Evolutionary conservation across 495 filamentous ascomycete species (phyloP).

Genomic region (Neurospora sublineolata): DNA sequence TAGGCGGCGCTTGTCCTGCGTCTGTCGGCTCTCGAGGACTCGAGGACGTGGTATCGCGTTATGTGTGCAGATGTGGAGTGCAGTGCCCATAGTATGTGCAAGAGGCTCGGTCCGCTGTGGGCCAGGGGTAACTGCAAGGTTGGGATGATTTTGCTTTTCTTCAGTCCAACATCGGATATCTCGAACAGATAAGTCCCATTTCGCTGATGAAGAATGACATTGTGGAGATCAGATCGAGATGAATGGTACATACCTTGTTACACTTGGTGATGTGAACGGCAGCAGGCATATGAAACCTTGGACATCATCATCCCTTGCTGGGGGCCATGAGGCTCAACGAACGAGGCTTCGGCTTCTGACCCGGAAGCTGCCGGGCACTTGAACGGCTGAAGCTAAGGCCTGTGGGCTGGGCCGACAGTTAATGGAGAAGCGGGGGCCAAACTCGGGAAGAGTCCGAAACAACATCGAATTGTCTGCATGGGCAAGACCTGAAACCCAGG

Average conservation of each 20-base stretch:
- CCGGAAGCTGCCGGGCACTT: neutral
- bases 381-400: neutral
- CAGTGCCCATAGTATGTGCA: neutral
- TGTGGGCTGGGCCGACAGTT: neutral
- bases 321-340: neutral
- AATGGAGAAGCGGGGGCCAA: neutral
- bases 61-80: neutral
- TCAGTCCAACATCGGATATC: neutral
- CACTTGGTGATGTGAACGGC: neutral
- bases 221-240: neutral
- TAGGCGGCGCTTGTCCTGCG: neutral
- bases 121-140: neutral
- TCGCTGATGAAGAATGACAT: neutral
- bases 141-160: neutral
- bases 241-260: neutral
- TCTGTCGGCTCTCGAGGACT: neutral
- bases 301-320: neutral
- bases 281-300: neutral
- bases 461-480: neutral
- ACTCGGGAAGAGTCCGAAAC: neutral
- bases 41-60: neutral
- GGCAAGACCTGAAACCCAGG: neutral
- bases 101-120: neutral
- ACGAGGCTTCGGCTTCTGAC: neutral
- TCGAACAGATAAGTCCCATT: neutral